phyloP scores from a whole-genome alignment of 257 asterid species.

The Capsicum rhomboideum region DNA sequence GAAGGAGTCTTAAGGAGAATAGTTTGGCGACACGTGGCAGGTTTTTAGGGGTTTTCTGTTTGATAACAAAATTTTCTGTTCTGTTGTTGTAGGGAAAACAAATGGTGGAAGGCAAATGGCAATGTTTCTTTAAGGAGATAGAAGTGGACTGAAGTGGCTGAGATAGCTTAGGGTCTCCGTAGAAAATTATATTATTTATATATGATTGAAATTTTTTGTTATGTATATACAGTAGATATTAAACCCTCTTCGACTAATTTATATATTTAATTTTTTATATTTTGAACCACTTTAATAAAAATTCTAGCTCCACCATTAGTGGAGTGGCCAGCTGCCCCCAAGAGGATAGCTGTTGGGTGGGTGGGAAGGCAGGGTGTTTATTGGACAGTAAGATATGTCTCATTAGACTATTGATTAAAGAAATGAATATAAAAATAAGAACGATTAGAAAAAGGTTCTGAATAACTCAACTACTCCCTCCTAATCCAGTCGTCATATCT shows the following conservation, averaged over 20 bases:
- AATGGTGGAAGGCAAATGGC: neutral
- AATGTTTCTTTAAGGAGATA: neutral
- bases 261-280: too few species aligned
- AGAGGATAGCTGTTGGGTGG: neutral
- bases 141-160: neutral
- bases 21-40: slow-evolving; percentile 15
- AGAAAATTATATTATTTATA: too few species aligned
- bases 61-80: neutral
- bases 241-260: too few species aligned
- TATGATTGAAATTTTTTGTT: too few species aligned
- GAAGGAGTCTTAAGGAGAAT: slow-evolving; percentile 13
- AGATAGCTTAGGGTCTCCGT: too few species aligned
- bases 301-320: neutral
- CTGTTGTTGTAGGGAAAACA: neutral
- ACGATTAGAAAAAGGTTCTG: neutral
- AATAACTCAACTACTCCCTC: slow-evolving; percentile 35
- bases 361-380: slow-evolving; percentile 13
- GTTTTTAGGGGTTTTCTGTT: neutral
- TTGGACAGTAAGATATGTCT: slow-evolving; percentile 23
- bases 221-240: too few species aligned
- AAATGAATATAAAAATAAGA: neutral
- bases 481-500: slow-evolving; percentile 10
- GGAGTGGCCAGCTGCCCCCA: slow-evolving; percentile 31
- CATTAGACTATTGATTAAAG: neutral
- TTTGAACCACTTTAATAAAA: too few species aligned